These are phyloP conservation scores for Chrysanthemum makinoi DNA, from an alignment of 129 eudicot species.

Conservation along the genomic window DNA sequence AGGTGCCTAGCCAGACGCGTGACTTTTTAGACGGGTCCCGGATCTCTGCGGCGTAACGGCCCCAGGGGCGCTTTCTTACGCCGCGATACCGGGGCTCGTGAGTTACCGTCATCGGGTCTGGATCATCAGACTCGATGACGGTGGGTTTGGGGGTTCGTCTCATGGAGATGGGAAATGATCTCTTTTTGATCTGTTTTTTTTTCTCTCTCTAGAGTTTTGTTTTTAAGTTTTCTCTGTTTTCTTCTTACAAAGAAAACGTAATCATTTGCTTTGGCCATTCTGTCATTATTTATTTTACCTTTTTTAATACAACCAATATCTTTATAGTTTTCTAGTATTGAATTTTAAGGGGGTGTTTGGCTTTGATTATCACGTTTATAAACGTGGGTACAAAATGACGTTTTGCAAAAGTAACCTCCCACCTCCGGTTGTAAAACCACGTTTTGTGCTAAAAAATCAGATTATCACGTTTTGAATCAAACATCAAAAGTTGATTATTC, in stretches of 20 bases:
- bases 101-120: not conserved
- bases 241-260: not conserved
- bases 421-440: too few species aligned
- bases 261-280: conserved; percentile 4
- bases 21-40: conserved; percentile 21
- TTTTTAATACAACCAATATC: not conserved
- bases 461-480: too few species aligned
- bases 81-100: conserved; percentile 18
- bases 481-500: too few species aligned
- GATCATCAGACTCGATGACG: not conserved
- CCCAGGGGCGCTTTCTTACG: conserved; percentile 27
- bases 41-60: conserved; percentile 25
- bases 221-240: not conserved
- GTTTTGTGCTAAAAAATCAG: too few species aligned
- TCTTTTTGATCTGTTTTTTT: not conserved
- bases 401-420: too few species aligned
- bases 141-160: not conserved
- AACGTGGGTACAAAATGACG: too few species aligned
- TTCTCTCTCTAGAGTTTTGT: not conserved
- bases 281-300: conserved; percentile 11
- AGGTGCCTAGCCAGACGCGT: conserved; percentile 28
- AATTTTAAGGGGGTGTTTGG: too few species aligned
- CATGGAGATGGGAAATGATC: conserved; percentile 4
- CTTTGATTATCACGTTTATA: too few species aligned
- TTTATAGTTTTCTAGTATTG: too few species aligned